These are phyloP conservation scores for Microbotryum scabiosae DNA, from an alignment of 1,284 basidiomycete genomes.

Conservation along the genomic window DNA sequence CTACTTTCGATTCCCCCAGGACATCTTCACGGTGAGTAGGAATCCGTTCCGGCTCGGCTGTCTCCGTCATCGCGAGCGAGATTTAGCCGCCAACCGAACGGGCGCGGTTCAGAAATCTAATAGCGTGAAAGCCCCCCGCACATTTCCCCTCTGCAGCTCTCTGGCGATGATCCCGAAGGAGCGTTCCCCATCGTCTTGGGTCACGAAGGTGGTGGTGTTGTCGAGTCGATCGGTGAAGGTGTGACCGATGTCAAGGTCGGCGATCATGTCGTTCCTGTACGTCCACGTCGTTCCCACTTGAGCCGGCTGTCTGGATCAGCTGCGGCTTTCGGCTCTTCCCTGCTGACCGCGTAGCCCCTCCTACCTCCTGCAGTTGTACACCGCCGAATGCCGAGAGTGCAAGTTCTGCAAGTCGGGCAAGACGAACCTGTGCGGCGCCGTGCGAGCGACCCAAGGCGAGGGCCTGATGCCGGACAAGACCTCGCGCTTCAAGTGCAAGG, in stretches of 20 bases:
- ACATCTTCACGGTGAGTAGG: conserved; percentile 27
- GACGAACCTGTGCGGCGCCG: conserved; percentile 88
- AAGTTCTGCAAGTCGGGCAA: conserved; percentile 99
- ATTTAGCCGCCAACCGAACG: background rate
- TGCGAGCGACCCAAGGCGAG: conserved; percentile 59
- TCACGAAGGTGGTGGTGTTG: conserved; percentile 45
- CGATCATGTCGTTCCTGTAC: conserved; percentile 78
- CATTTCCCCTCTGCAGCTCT: conserved; percentile 47
- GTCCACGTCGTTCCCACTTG: background rate
- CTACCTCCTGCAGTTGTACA: conserved; percentile 30
- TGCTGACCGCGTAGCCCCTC: too few species aligned
- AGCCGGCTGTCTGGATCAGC: background rate
- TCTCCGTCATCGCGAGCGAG: too few species aligned
- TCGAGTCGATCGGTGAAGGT: conserved; percentile 89
- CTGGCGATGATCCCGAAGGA: conserved; percentile 94
- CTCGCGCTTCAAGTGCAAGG: conserved; percentile 79
- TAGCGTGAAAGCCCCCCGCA: background rate
- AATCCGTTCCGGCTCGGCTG: background rate
- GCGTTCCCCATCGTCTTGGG: conserved; percentile 79
- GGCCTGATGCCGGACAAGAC: conserved; percentile 92
- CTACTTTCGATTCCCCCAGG: conserved; percentile 1
- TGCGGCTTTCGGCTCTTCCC: background rate
- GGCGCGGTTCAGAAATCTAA: background rate
- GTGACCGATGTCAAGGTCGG: conserved; percentile 78
- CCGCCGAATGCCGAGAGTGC: conserved; percentile 79